phyloP scores from a whole-genome alignment of 345 rosid genomes.

The Sonneratia alba region DNA sequence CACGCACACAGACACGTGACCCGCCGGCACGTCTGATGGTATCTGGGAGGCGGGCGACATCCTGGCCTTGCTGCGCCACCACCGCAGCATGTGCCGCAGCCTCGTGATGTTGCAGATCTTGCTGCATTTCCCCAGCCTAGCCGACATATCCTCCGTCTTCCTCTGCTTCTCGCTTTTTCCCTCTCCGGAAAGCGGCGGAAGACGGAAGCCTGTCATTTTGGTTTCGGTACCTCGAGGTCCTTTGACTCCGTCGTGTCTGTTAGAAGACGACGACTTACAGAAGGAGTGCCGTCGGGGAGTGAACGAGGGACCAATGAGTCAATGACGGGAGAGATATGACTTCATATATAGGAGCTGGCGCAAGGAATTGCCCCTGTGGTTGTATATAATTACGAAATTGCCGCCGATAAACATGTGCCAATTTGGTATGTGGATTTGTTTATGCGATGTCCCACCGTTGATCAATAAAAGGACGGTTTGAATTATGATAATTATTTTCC shows the following conservation, averaged over 20 bases:
- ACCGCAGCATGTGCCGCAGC: constrained; percentile 74
- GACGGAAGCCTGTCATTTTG: background rate
- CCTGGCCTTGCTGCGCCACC: constrained; percentile 86
- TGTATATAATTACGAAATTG: constrained; percentile 29
- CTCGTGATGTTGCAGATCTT: constrained; percentile 88
- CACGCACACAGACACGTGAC: constrained; percentile 79
- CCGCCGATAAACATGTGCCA: background rate
- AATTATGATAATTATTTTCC: too few species aligned
- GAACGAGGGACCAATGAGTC: constrained; percentile 17
- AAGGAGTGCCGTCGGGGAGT: background rate
- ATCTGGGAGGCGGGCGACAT: constrained; percentile 24
- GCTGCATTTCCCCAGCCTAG: constrained; percentile 65
- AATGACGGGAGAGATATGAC: constrained; percentile 25
- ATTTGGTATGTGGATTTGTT: background rate
- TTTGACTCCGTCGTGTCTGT: too few species aligned
- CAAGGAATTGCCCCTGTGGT: constrained; percentile 23
- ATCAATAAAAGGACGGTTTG: too few species aligned
- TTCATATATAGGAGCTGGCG: constrained; percentile 19
- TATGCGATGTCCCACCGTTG: too few species aligned
- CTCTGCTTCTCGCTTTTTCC: background rate
- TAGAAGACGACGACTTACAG: too few species aligned
- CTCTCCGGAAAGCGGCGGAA: background rate
- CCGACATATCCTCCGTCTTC: constrained; percentile 30
- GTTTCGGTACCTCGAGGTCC: too few species aligned
- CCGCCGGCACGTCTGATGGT: constrained; percentile 78